Evolutionary conservation across 257 asterid species (phyloP).

Genomic region (Lycium ferocissimum): DNA sequence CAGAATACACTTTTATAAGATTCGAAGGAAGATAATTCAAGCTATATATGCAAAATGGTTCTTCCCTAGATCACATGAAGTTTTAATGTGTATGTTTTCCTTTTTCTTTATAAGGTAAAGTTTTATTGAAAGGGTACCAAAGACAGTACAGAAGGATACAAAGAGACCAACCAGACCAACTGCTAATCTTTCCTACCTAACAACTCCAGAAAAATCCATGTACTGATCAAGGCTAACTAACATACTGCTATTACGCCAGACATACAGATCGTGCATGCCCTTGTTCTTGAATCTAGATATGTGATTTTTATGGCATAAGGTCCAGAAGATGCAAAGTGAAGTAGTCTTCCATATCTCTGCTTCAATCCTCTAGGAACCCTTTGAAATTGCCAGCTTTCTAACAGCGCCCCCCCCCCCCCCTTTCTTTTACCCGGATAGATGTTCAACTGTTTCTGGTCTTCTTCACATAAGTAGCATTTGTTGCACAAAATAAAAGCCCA

Average conservation of each 20-base stretch:
- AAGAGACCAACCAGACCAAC: background rate
- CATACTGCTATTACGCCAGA: background rate
- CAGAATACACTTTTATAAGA: background rate
- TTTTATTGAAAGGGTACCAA: background rate
- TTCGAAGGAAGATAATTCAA: background rate
- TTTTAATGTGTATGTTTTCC: background rate
- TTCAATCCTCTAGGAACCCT: background rate
- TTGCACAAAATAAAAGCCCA: background rate
- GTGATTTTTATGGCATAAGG: background rate
- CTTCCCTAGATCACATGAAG: slow-evolving; percentile 3
- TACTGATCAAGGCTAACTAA: background rate
- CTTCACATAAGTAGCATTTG: background rate
- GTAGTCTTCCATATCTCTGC: background rate
- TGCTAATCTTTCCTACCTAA: background rate
- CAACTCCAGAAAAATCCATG: background rate
- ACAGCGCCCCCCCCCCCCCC: background rate
- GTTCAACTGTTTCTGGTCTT: slow-evolving; percentile 1
- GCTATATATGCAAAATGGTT: background rate
- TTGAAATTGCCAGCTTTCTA: background rate
- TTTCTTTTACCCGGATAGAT: background rate
- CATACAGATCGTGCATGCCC: background rate
- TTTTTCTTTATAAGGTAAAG: background rate
- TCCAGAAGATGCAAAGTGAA: slow-evolving; percentile 13
- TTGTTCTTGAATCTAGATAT: background rate
- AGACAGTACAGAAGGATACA: background rate